These are phyloP conservation scores for Citrullus amarus DNA, from an alignment of 306 rosid genomes.

Conservation along the genomic window DNA sequence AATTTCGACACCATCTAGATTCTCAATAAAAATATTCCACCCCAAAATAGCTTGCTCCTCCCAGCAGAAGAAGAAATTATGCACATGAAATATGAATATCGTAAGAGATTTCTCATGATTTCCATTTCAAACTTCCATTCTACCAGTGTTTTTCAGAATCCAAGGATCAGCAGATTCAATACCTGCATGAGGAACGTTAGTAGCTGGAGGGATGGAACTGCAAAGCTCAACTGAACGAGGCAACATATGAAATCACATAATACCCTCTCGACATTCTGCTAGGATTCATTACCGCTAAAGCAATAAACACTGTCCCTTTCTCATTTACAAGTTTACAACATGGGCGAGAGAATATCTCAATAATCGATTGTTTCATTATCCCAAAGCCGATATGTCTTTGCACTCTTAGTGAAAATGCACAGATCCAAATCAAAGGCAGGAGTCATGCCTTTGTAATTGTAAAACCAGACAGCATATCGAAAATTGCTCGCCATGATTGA, in stretches of 20 bases:
- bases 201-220: not conserved
- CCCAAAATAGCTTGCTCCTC: not conserved
- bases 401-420: not conserved
- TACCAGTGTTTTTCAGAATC: not conserved
- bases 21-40: no score
- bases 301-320: not conserved
- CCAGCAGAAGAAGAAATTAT: not conserved
- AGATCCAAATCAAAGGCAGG: not conserved
- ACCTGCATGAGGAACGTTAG: not conserved
- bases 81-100: not conserved
- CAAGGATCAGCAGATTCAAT: not conserved
- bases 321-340: not conserved
- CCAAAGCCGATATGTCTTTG: not conserved
- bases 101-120: not conserved
- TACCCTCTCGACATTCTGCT: not conserved
- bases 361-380: not conserved
- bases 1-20: no score
- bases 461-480: not conserved
- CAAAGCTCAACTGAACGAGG: not conserved
- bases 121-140: not conserved
- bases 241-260: not conserved
- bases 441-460: not conserved
- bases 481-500: not conserved
- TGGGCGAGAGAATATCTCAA: not conserved
- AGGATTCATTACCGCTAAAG: not conserved